Percentiles rank a stretch among this genome's conserved stretches.
phyloP scores from a whole-genome alignment of 2,329 filamentous ascomycete genomes.

The Nemania sp. region DNA sequence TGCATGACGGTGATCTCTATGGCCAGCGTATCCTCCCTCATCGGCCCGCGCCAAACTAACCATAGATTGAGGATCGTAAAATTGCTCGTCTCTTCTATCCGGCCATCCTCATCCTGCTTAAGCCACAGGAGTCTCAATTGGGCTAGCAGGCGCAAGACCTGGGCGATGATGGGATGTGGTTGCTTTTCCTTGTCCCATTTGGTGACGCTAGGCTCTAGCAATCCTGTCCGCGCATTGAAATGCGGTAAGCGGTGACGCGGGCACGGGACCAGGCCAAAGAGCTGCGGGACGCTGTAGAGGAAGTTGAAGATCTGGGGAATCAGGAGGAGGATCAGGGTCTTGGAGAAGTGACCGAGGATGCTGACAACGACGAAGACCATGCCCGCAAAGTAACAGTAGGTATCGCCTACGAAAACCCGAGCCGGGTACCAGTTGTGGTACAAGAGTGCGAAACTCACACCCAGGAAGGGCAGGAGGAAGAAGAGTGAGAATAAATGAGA shows the following conservation, averaged over 20 bases:
- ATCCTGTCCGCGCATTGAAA: slow-evolving; percentile 82
- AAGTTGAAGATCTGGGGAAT: slow-evolving; percentile 97
- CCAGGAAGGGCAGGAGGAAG: slow-evolving; percentile 90
- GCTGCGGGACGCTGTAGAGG: slow-evolving; percentile 86
- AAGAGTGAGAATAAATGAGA: slow-evolving; percentile 96
- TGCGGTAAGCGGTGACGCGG: slow-evolving; percentile 88
- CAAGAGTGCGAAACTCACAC: slow-evolving; percentile 84
- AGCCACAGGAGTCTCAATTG: slow-evolving; percentile 70
- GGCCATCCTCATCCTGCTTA: slow-evolving; percentile 67
- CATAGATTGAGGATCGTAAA: slow-evolving; percentile 94
- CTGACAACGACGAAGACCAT: slow-evolving; percentile 99
- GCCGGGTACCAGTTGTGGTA: slow-evolving; percentile 96
- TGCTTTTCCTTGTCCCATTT: slow-evolving; percentile 71
- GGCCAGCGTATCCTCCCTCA: slow-evolving; percentile 83
- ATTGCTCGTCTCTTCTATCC: slow-evolving; percentile 81
- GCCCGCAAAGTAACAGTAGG: slow-evolving; percentile 98
- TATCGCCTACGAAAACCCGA: slow-evolving; percentile 94
- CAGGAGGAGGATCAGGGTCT: slow-evolving; percentile 88
- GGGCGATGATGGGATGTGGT: slow-evolving; percentile 66
- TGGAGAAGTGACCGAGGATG: slow-evolving; percentile 96
- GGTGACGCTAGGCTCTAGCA: slow-evolving; percentile 85
- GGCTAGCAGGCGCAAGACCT: slow-evolving; percentile 69
- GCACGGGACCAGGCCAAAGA: slow-evolving; percentile 89
- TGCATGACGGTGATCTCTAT: slow-evolving; percentile 82
- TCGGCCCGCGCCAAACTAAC: slow-evolving; percentile 92